These are phyloP conservation scores for Calonectria crousiana DNA, from an alignment of 2,329 filamentous ascomycete species.

Conservation along the genomic window DNA sequence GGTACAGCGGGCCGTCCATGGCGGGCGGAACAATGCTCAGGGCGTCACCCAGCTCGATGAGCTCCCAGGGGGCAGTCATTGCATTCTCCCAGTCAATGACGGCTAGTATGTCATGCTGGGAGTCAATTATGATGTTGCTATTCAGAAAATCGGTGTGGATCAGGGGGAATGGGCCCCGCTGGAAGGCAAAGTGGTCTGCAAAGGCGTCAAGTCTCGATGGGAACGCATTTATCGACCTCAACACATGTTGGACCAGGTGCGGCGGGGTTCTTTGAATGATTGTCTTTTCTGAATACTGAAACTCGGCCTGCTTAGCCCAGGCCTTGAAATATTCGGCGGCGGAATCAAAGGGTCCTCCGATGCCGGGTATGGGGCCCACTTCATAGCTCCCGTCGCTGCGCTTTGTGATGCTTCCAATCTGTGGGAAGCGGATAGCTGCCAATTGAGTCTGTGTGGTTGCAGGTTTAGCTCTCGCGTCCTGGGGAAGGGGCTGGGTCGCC, in stretches of 20 bases:
- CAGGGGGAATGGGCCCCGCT: constrained; percentile 47
- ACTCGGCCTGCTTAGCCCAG: constrained; percentile 33
- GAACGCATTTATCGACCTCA: constrained; percentile 1
- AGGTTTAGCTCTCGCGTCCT: neutral
- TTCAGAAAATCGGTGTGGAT: constrained; percentile 47
- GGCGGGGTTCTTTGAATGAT: constrained; percentile 7
- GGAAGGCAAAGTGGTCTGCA: neutral
- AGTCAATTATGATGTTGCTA: constrained; percentile 48
- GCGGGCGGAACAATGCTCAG: neutral
- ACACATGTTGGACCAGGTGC: neutral
- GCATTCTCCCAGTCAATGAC: constrained; percentile 50
- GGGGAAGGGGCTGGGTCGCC: neutral
- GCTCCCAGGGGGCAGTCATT: constrained; percentile 40
- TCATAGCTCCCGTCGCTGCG: constrained; percentile 24
- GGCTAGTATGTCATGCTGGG: constrained; percentile 39
- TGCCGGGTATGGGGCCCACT: constrained; percentile 33
- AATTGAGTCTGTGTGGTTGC: constrained; percentile 19
- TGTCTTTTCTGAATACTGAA: constrained; percentile 15
- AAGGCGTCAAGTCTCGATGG: constrained; percentile 3
- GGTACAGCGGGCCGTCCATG: constrained; percentile 5
- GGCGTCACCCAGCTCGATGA: constrained; percentile 26
- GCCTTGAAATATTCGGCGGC: constrained; percentile 36
- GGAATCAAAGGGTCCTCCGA: constrained; percentile 38
- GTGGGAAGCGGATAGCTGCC: constrained; percentile 34
- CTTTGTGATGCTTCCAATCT: constrained; percentile 34